Conservation (phyloP, 805 yeast species). For the Lachancea sp. region DNA sequence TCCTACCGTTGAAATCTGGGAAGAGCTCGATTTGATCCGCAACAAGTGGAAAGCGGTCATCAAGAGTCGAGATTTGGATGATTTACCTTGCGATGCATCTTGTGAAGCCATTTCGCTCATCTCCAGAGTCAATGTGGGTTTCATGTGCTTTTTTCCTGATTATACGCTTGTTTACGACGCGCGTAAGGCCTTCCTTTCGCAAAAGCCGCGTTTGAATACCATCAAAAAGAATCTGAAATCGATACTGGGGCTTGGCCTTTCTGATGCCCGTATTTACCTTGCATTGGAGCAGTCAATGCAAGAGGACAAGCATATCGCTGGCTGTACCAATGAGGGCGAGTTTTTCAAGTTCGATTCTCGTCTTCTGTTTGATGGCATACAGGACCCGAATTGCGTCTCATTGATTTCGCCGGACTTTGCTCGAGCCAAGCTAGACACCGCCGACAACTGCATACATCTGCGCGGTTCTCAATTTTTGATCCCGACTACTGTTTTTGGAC, state of each 20-base stretch:
- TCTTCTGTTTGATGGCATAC: neutral
- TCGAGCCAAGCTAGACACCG: neutral
- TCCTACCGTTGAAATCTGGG: constrained; percentile 1
- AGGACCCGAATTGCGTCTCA: neutral
- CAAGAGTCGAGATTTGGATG: neutral
- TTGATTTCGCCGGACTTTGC: neutral
- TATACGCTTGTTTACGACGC: constrained; percentile 3
- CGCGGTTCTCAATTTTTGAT: neutral
- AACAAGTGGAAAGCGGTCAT: constrained; percentile 2
- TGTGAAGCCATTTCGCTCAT: constrained; percentile 6
- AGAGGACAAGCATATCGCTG: neutral
- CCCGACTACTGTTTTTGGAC: neutral
- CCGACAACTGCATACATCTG: neutral
- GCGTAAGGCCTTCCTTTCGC: neutral
- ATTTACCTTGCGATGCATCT: neutral
- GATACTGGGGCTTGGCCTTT: neutral
- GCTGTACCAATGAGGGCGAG: constrained; percentile 6
- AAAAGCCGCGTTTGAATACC: neutral
- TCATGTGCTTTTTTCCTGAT: constrained; percentile 14
- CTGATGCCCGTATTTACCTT: neutral
- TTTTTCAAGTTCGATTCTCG: neutral
- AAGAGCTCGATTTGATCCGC: constrained; percentile 5
- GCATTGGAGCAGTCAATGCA: neutral
- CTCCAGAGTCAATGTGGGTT: constrained; percentile 19
- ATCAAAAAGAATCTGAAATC: constrained; percentile 2